Evolutionary conservation across 1,284 basidiomycete species (phyloP).

Genomic region (Malassezia arunalokei): DNA sequence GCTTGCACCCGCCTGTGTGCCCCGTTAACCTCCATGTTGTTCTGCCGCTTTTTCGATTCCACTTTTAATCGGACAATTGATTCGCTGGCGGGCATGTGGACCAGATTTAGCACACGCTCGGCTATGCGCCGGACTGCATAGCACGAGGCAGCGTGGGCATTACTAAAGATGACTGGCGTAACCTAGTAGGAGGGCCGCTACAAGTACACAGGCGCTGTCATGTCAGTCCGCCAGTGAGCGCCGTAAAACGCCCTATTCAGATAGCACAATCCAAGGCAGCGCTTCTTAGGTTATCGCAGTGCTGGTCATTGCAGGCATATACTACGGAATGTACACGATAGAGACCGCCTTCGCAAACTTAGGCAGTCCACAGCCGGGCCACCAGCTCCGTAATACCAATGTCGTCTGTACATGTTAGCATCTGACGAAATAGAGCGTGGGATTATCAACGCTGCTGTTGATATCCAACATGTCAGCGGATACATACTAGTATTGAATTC

Average conservation of each 20-base stretch:
- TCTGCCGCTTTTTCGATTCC: not conserved
- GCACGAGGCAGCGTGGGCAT: no score
- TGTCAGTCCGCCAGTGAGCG: no score
- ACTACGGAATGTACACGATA: no score
- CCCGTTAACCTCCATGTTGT: not conserved
- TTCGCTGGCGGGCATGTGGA: not conserved
- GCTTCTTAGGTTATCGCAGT: no score
- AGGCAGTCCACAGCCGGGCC: constrained; percentile 58
- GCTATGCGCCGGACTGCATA: no score
- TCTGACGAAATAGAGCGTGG: not conserved
- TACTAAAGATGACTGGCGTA: no score
- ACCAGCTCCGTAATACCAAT: constrained; percentile 73
- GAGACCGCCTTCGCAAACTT: constrained; percentile 4
- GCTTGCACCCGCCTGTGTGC: not conserved
- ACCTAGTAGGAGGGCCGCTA: no score
- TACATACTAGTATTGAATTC: constrained; percentile 44
- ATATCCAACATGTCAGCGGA: not conserved
- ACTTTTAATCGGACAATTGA: not conserved
- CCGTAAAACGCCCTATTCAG: no score
- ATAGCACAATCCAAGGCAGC: no score
- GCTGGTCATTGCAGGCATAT: no score
- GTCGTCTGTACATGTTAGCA: constrained; percentile 50
- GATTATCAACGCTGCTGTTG: not conserved
- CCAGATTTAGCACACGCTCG: no score
- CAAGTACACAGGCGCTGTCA: no score